Conservation (phyloP, 306 rosid genomes). For the Comarum palustre region DNA sequence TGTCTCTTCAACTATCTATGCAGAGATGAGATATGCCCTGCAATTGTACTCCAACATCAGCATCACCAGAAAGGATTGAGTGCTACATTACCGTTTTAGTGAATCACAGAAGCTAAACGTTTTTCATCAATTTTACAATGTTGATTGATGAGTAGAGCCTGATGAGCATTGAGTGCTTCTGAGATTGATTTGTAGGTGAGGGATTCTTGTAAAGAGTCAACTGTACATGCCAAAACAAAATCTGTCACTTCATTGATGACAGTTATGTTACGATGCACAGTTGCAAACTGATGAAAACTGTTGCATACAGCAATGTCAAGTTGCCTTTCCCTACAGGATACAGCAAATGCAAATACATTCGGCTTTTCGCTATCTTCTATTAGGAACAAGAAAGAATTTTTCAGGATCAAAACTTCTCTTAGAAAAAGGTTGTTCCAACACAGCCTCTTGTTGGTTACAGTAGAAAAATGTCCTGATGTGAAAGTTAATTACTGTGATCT, state of each 20-base stretch:
- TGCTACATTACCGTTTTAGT: background rate
- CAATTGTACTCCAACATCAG: no score
- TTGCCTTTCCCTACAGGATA: background rate
- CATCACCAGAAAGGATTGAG: no score
- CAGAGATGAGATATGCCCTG: no score
- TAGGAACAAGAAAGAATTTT: background rate
- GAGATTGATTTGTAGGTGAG: background rate
- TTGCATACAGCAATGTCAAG: background rate
- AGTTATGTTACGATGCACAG: background rate
- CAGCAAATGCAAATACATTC: background rate
- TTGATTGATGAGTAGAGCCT: background rate
- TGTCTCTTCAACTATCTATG: no score
- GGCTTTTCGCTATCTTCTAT: background rate
- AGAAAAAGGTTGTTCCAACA: background rate
- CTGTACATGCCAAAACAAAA: background rate
- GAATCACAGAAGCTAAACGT: background rate
- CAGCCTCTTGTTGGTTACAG: background rate
- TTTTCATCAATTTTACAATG: background rate
- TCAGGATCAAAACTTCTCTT: background rate
- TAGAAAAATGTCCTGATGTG: background rate
- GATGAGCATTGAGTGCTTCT: background rate
- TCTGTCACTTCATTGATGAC: background rate
- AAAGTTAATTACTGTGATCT: conserved; percentile 5
- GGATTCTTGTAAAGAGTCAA: background rate
- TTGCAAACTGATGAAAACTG: background rate